Evolutionary conservation across 257 asterid genomes (phyloP), one percentile per base, ranked within the genome.

Genomic region (Plantago major): DNA sequence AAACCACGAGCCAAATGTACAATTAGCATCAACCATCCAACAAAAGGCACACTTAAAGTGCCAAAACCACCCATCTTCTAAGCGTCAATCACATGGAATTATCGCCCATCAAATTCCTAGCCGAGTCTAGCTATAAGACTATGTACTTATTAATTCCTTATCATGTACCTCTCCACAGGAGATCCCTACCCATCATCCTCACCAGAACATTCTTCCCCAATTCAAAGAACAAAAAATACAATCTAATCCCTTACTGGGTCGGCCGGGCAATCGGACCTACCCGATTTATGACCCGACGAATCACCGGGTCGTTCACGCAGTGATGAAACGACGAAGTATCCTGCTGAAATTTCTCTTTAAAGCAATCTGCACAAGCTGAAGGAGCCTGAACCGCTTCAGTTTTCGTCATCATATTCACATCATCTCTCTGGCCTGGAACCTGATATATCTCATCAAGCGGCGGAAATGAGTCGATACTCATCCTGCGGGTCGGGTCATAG

Each of bases 251-350:
- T 7, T 33, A 5, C 52, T 79, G 62, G n/a, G 16, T 52, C n/a
- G 85, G 90, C 76, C 82, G 76, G 0, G 55, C 46, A 43, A 91
- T 73, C 74, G 95, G 95, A 43, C 90, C 92, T 26, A 64, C 70
- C 63, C 64, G 72, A 40, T 76, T 22, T 49, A 60, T 18, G 67
- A 80, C 70, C 71, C 56, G 28, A 30, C 65, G 42, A 44, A 86
- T 18, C 13, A 78, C 78, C 66, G 73, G 70, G 70, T 91, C 96
- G 59, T 86, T 84, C 4, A 67, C 81, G 65, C 98, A 91, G 30
- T 50, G 89, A 63, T 91, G 98, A 33, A 91, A 91, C 71, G 76
- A 58, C 65, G 80, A 4, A 65, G 73, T 45, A 4, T 17, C 38
- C 14, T 65, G 79, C 2, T 54, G 28, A 65, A 55, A 67, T 67